These are phyloP conservation scores for Lichtheimia hyalospora DNA, from an alignment of 371 early-diverging fungal species.

Conservation along the genomic window DNA sequence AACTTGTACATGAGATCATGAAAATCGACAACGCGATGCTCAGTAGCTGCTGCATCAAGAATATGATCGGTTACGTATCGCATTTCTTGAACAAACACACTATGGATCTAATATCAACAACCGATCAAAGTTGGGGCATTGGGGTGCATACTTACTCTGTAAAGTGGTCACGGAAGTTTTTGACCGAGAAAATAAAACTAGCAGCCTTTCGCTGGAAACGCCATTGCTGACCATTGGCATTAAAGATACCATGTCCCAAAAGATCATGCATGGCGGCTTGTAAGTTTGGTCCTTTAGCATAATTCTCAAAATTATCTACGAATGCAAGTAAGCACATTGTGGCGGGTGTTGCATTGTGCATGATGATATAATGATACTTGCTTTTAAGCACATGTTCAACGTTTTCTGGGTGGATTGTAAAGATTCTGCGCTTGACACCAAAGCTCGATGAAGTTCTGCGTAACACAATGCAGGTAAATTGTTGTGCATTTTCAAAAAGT, in stretches of 20 bases:
- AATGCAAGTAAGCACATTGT: background rate
- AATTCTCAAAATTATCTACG: slow-evolving; percentile 50
- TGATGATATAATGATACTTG: background rate
- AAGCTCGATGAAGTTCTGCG: slow-evolving; percentile 26
- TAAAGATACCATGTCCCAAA: slow-evolving; percentile 70
- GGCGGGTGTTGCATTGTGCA: background rate
- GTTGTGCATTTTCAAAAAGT: background rate
- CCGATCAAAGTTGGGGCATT: background rate
- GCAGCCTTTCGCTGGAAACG: slow-evolving; percentile 61
- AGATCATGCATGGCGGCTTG: slow-evolving; percentile 33
- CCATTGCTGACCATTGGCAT: slow-evolving; percentile 63
- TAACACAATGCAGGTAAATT: background rate
- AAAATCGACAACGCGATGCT: slow-evolving; percentile 48
- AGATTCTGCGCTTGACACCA: slow-evolving; percentile 24
- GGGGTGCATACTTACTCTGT: slow-evolving; percentile 21
- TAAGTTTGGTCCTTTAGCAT: slow-evolving; percentile 42
- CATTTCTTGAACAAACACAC: slow-evolving; percentile 40
- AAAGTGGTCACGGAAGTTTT: slow-evolving; percentile 62
- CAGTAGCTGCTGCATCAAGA: slow-evolving; percentile 32
- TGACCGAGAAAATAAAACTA: slow-evolving; percentile 61
- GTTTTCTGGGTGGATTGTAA: slow-evolving; percentile 26
- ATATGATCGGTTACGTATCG: slow-evolving; percentile 20
- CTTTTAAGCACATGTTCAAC: slow-evolving; percentile 28
- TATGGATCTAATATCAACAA: slow-evolving; percentile 1
- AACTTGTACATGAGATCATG: slow-evolving; percentile 60